Percentiles rank a stretch among this genome's conserved stretches.
phyloP scores from a whole-genome alignment of 1,139 yeast genomes.

The Pichia sp. region DNA sequence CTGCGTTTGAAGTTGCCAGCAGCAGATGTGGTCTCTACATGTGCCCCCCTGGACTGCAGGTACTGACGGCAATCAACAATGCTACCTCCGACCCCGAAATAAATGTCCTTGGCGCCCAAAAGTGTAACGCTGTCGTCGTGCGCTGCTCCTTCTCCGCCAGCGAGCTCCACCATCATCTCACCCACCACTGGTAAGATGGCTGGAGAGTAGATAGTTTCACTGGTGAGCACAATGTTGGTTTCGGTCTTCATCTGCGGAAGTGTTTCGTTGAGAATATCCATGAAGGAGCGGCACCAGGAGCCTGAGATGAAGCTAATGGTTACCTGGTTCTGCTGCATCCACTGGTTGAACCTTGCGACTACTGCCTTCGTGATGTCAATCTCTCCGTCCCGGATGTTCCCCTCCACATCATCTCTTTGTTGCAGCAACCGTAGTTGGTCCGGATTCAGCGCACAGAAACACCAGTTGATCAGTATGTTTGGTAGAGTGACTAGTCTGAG shows the following conservation, averaged over 20 bases:
- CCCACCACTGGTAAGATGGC: slow-evolving; percentile 67
- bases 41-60: slow-evolving; percentile 1
- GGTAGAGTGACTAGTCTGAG: slow-evolving; percentile 80
- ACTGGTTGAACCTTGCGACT: slow-evolving; percentile 41
- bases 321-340: slow-evolving; percentile 40
- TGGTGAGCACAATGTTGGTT: slow-evolving; percentile 51
- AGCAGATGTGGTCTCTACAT: slow-evolving; percentile 1
- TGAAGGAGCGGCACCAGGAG: slow-evolving; percentile 70
- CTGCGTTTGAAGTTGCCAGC: slow-evolving; percentile 12
- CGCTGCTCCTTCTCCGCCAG: background rate
- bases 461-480: slow-evolving; percentile 77
- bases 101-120: slow-evolving; percentile 86
- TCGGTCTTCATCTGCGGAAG: slow-evolving; percentile 11
- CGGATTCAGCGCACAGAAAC: slow-evolving; percentile 37
- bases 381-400: slow-evolving; percentile 53
- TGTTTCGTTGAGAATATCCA: slow-evolving; percentile 34
- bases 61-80: slow-evolving; percentile 53
- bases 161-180: slow-evolving; percentile 46
- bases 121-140: slow-evolving; percentile 34
- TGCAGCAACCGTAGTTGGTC: slow-evolving; percentile 36
- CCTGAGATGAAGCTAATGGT: slow-evolving; percentile 63
- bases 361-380: slow-evolving; percentile 53
- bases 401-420: slow-evolving; percentile 32
- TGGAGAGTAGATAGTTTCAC: slow-evolving; percentile 88
- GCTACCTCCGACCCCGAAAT: slow-evolving; percentile 98